Evolutionary conservation across 2,329 filamentous ascomycete genomes (phyloP).

Genomic region (Coleophoma eucalyptorum): DNA sequence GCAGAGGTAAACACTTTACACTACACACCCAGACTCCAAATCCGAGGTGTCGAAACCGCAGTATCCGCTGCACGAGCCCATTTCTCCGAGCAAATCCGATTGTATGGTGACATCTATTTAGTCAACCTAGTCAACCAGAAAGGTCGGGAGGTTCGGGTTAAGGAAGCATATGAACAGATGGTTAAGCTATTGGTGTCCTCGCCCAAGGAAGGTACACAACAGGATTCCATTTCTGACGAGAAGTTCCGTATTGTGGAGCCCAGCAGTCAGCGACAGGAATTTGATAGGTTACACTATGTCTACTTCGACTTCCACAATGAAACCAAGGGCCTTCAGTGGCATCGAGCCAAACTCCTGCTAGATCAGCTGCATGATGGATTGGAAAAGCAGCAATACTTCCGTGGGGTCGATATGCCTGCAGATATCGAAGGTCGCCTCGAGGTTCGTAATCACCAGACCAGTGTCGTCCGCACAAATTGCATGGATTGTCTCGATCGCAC

Average conservation of each 20-base stretch:
- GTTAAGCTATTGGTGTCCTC: conserved; percentile 71
- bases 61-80: conserved; percentile 77
- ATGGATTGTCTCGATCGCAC: conserved; percentile 99
- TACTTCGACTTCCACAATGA: conserved; percentile 99
- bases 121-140: conserved; percentile 98
- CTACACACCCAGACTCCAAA: conserved; percentile 86
- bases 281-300: conserved; percentile 87
- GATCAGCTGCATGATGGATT: conserved; percentile 77
- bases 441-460: conserved; percentile 75
- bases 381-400: conserved; percentile 83
- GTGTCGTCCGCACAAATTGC: conserved; percentile 94
- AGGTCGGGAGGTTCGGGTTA: conserved; percentile 83
- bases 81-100: conserved; percentile 86
- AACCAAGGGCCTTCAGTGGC: conserved; percentile 92
- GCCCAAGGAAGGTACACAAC: conserved; percentile 61
- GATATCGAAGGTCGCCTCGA: conserved; percentile 70
- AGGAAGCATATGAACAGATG: conserved; percentile 91
- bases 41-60: conserved; percentile 79
- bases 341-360: conserved; percentile 82
- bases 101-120: conserved; percentile 96
- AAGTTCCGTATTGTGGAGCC: conserved; percentile 79
- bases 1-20: conserved; percentile 90
- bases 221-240: conserved; percentile 66
- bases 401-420: conserved; percentile 80
- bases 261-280: conserved; percentile 50